Evolutionary conservation across 495 filamentous ascomycete species (phyloP), one percentile per base, ranked within the genome.

Genomic region (Daldinia caldariorum): DNA sequence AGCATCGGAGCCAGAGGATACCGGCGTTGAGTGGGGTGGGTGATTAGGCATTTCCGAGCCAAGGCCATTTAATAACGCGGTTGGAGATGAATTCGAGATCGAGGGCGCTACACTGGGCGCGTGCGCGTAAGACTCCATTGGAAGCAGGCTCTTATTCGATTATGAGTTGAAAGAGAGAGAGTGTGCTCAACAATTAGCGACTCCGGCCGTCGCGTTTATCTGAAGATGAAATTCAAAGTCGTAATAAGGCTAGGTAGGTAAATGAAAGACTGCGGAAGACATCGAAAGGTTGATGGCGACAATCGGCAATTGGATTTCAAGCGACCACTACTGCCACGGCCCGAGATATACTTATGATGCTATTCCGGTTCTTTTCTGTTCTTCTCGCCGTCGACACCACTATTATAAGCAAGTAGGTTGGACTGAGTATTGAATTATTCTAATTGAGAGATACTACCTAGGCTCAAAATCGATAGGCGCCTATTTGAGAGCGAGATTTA

Each of bases 41-140:
- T 72, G 70, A 57, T 53, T 72, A 37, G 57, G 57, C 47, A 69
- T 68, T 38, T 68, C 70, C 66, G 70, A 64, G 64, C 70, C 70
- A 61, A 68, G 57, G 49, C 70, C 61, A 72, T 64, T 72, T 61
- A 72, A 72, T 68, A 72, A 47, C 65, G 67, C 70, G 61, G 63
- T 61, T 58, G 70, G 65, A 65, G 70, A 68, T 47, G 60, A 35
- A 58, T 58, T 72, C 45, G 70, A 56, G 57, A 68, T 51, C 31
- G 70, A 61, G 37, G 60, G 49, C 70, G 64, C 57, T 58, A 60
- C 41, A 49, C 60, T 62, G 41, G 64, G 41, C 51, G 60, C 50
- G 13, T 68, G 70, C 12, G 70, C 54, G 61, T 65, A 72, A 55
- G 69, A 72, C 53, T 72, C 57, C 70, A 72, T 72, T 53, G 26